These are phyloP conservation scores for Coemansia sp. DNA, from an alignment of 192 early-diverging fungal genomes.

Conservation along the genomic window DNA sequence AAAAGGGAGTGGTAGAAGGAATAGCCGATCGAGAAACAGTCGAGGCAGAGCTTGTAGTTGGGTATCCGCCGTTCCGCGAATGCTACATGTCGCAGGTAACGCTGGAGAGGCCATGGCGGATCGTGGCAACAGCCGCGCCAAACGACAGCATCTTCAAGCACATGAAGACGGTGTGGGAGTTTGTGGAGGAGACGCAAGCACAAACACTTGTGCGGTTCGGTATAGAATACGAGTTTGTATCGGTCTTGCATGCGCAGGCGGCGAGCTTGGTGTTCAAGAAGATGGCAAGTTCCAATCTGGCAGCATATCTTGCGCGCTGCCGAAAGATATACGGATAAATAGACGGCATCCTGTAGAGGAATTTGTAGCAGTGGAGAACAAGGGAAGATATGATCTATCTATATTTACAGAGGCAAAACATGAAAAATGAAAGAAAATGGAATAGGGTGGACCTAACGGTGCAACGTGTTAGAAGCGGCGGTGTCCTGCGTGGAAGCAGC, in stretches of 20 bases:
- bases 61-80: conserved; percentile 78
- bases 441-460: not conserved
- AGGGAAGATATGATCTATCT: no score
- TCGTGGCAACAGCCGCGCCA: conserved; percentile 58
- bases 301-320: conserved; percentile 40
- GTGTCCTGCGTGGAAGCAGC: conserved; percentile 1
- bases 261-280: conserved; percentile 79
- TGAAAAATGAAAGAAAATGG: not conserved
- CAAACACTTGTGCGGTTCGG: conserved; percentile 64
- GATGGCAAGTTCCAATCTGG: conserved; percentile 58
- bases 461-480: not conserved
- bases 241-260: conserved; percentile 75
- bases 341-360: not conserved
- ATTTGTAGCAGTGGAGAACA: no score
- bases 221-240: conserved; percentile 83
- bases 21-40: conserved; percentile 32
- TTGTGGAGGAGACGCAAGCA: conserved; percentile 6
- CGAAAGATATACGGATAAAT: conserved; percentile 27
- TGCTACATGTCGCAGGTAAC: conserved; percentile 76
- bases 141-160: conserved; percentile 40
- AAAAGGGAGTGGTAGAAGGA: not conserved
- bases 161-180: conserved; percentile 44
- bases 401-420: not conserved
- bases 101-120: conserved; percentile 61
- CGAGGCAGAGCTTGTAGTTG: conserved; percentile 76